Evolutionary conservation across 2,329 filamentous ascomycete genomes (phyloP).

Genomic region (Myriangium duriaei): DNA sequence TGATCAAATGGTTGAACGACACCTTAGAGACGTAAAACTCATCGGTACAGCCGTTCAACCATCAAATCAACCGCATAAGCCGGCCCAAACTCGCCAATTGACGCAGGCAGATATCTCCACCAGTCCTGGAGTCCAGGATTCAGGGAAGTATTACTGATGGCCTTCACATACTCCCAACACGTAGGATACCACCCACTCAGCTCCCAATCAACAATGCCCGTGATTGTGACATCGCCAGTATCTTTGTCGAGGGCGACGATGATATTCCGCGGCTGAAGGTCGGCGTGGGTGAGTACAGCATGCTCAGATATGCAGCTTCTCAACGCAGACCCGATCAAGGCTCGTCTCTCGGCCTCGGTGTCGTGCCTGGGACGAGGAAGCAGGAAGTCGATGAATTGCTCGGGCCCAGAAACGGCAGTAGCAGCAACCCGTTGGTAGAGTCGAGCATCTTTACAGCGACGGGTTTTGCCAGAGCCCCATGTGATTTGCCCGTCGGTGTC

Average conservation of each 20-base stretch:
- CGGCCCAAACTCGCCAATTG: not conserved
- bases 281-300: slow-evolving; percentile 2
- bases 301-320: not conserved
- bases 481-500: not conserved
- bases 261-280: slow-evolving; percentile 5
- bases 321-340: not conserved
- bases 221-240: not conserved
- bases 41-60: not conserved
- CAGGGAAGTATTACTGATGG: too few relatives aligned
- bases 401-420: not conserved
- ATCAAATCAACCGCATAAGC: not conserved
- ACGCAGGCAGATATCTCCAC: not conserved
- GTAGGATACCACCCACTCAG: not conserved
- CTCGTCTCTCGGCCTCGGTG: not conserved
- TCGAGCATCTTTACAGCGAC: not conserved
- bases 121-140: not conserved
- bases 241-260: not conserved
- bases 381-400: not conserved
- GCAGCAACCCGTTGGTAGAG: not conserved
- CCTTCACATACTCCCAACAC: not conserved
- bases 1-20: too few relatives aligned
- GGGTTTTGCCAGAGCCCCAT: not conserved
- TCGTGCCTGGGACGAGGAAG: not conserved
- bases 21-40: too few relatives aligned
- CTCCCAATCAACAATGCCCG: not conserved